Conservation (phyloP, 768 basidiomycete species). For the Erythrobasidium yunnanense region DNA sequence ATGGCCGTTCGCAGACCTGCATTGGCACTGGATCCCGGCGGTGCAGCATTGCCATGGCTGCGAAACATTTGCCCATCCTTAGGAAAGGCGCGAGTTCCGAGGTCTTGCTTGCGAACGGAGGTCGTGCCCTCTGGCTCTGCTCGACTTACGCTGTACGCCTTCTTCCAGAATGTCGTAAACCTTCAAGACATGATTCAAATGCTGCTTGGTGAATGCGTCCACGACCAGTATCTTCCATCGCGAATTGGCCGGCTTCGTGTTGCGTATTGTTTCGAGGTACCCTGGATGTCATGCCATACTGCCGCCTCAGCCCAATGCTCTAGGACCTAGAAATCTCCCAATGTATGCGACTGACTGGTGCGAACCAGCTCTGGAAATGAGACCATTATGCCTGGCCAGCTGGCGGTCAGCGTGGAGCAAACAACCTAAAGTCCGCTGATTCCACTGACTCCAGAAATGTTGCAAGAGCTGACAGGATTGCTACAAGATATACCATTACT, state of each 20-base stretch:
- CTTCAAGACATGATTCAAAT: slow-evolving; percentile 74
- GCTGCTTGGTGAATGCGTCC: slow-evolving; percentile 76
- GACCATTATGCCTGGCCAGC: background rate
- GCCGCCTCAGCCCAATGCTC: background rate
- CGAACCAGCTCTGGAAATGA: slow-evolving; percentile 1
- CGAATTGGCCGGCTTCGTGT: slow-evolving; percentile 63
- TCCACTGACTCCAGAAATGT: too few relatives aligned
- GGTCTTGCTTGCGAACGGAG: too few relatives aligned
- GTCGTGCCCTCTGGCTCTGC: too few relatives aligned
- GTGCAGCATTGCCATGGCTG: too few relatives aligned
- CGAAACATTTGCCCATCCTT: too few relatives aligned
- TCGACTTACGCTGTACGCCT: slow-evolving; percentile 81
- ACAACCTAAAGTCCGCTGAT: too few relatives aligned
- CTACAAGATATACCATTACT: background rate
- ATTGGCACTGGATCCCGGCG: too few relatives aligned
- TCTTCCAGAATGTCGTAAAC: slow-evolving; percentile 89
- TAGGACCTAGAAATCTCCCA: background rate
- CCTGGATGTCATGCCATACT: slow-evolving; percentile 45
- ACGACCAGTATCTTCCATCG: slow-evolving; percentile 97
- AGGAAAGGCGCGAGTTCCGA: too few relatives aligned
- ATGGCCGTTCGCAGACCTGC: too few relatives aligned
- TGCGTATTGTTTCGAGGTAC: slow-evolving; percentile 75
- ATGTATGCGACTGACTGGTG: background rate
- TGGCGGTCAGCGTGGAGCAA: too few relatives aligned
- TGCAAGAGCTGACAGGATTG: background rate